Base-by-base conservation (phyloP, 768 basidiomycete species). In the Clavaria fumosa region DNA sequence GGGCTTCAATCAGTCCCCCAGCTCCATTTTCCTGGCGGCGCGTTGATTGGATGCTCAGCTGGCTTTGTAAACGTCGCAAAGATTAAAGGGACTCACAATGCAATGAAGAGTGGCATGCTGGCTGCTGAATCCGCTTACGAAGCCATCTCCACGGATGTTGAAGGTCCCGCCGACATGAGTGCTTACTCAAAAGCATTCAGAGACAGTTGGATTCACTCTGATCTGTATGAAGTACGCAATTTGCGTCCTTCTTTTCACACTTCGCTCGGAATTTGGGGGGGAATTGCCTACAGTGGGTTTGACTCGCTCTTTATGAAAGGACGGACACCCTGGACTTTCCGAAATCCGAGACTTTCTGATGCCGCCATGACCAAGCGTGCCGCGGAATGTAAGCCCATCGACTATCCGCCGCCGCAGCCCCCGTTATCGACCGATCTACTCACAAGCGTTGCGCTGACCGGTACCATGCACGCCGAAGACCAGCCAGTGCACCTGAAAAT, bases 101-200 rank as follows among this genome's bases (percentile, higher is more conserved):
- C 93, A 2, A 97, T 99, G 95, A 91, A 97, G 67, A 86, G 81
- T 24, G 95, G 95, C 20, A 96, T 96, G 81, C 66, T 97, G 14
- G 93, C 90, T 20, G 93, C 88, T 1, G 91, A 99, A 54, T 69
- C 83, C 0, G 85, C 85, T 0, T 89, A 66, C 46, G 66, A 75
- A 4, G 69, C 69, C 3, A 58, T 93, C 35, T 26, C 40, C 21
- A 19, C 39, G 32, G 27, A 44, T 3, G 44, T 39, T 9, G 36
- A 33, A 6, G 39, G 35, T 17, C 42, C 67, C 0, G 60, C 64
- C 1, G 75, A 86, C 52, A 70, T 96, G 73, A 70, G 75, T 18
- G 46, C 56, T 9, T 96, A 96, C 56, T 75, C 88, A 43, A 49
- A 51, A 1, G 65, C 70, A 0, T 65, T 91, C 47, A 75, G 71